Conservation (phyloP, 768 basidiomycete species). For the Tricholoma sp. region DNA sequence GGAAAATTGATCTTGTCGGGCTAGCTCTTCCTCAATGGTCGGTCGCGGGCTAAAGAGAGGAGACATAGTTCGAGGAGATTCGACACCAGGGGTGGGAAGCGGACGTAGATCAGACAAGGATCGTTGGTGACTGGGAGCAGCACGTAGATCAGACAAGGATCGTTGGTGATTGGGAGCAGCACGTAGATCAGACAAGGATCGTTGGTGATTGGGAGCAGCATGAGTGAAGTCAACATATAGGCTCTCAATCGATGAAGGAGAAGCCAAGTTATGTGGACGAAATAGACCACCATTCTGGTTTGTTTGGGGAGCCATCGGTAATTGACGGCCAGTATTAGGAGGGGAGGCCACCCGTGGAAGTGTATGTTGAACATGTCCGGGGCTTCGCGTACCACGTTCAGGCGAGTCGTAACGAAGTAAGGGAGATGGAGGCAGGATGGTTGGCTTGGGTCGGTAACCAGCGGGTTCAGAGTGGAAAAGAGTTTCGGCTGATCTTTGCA, state of each 20-base stretch:
- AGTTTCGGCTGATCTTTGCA: background rate
- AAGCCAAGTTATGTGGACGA: background rate
- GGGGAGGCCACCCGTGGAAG: background rate
- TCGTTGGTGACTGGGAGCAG: background rate
- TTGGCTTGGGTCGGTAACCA: background rate
- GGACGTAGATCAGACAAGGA: background rate
- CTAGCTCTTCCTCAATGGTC: background rate
- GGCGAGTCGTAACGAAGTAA: background rate
- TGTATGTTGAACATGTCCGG: background rate
- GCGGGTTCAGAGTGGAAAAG: slow-evolving; percentile 1
- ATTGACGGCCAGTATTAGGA: background rate
- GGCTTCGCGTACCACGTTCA: background rate
- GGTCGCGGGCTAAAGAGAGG: background rate
- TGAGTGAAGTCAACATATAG: background rate
- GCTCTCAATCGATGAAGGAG: slow-evolving; percentile 1
- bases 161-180: background rate
- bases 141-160: too few species aligned
- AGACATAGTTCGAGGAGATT: background rate
- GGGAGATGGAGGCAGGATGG: background rate
- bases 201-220: background rate
- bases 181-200: too few species aligned
- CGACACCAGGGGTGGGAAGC: background rate
- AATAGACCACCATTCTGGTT: background rate
- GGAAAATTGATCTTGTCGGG: slow-evolving; percentile 1
- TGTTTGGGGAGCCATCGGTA: background rate